phyloP scores from a whole-genome alignment of 2,329 filamentous ascomycete species.

The Aspergillus piperis region DNA sequence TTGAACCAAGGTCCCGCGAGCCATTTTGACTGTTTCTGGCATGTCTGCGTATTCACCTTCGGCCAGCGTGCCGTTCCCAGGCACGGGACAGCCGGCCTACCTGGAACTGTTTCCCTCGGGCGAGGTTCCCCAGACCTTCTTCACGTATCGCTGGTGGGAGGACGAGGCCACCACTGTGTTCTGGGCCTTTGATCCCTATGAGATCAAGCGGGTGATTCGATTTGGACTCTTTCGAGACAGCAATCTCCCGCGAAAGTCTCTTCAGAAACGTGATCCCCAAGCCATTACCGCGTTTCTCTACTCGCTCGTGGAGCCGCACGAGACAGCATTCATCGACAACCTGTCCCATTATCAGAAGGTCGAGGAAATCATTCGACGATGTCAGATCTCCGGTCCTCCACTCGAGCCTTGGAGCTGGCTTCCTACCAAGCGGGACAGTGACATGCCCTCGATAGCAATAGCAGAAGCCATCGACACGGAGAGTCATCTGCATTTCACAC shows the following conservation, averaged over 20 bases:
- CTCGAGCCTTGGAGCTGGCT: constrained; percentile 41
- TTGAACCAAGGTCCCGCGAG: not conserved
- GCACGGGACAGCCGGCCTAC: constrained; percentile 26
- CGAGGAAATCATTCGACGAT: constrained; percentile 42
- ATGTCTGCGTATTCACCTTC: constrained; percentile 18
- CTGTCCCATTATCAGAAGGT: constrained; percentile 42
- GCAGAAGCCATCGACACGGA: constrained; percentile 40
- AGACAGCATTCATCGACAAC: constrained; percentile 27
- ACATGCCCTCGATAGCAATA: constrained; percentile 27
- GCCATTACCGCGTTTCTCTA: constrained; percentile 37
- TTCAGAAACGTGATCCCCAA: constrained; percentile 35
- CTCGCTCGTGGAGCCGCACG: constrained; percentile 30
- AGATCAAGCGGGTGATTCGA: constrained; percentile 41
- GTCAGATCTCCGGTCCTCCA: constrained; percentile 25
- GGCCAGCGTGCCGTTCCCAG: constrained; percentile 8
- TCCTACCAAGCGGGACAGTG: constrained; percentile 27
- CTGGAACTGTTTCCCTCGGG: constrained; percentile 33
- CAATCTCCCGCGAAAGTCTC: constrained; percentile 36
- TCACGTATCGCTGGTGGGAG: constrained; percentile 44
- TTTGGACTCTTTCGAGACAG: constrained; percentile 41
- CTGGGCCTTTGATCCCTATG: constrained; percentile 41
- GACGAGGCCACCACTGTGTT: constrained; percentile 42
- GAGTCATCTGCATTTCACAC: constrained; percentile 43
- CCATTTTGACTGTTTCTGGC: not conserved
- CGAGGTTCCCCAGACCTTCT: constrained; percentile 37